Evolutionary conservation across 2,329 filamentous ascomycete genomes (phyloP), one percentile per base, ranked within the genome.

Genomic region (Xylaria sp.): DNA sequence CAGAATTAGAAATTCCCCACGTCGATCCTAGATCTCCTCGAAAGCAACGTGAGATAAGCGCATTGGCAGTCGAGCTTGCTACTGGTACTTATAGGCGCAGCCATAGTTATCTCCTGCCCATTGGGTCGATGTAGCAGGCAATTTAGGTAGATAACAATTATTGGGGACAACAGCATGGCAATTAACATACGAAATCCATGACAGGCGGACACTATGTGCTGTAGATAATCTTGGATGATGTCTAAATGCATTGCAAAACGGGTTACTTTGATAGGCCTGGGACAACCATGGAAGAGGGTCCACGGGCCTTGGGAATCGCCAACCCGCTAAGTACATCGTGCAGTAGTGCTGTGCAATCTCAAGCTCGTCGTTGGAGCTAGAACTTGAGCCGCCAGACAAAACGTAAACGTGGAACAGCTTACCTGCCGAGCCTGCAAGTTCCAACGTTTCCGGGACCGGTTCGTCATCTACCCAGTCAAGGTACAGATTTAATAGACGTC

Each of bases 1-100:
- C 55, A 7, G 9, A 65, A 55, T 68, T 64, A 67, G 65, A 63
- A 60, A 65, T 62, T 37, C 61, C 61, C 62, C 56, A 46, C 37
- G 61, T 46, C 55, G 68, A 70, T 68, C 68, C 46, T n/a, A 59
- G 61, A 65, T 68, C 41, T 54, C 20, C 46, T 18, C 25, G 28
- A 62, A 48, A 37, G 34, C n/a, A 39, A 50, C 20, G 10, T 28
- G 50, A 57, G 41, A 44, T 57, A 48, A 46, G 23, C 18, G 9
- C 23, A 48, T 48, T 37, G 25, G 41, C 15, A 50, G 39, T n/a
- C 51, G 28, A 13, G 41, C 18, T 18, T 18, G 41, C 15, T 12
- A 25, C 28, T 10, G 18, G 8, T 54, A 34, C 2, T 28, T 54
- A 3, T 23, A 12, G n/a, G 34, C 34, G 18, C 41, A 46, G 34